Percentiles rank a stretch among this genome's conserved stretches.
Evolutionary conservation across 352 stramenopile genomes (phyloP).

Genomic region (Peronospora belbahrii): DNA sequence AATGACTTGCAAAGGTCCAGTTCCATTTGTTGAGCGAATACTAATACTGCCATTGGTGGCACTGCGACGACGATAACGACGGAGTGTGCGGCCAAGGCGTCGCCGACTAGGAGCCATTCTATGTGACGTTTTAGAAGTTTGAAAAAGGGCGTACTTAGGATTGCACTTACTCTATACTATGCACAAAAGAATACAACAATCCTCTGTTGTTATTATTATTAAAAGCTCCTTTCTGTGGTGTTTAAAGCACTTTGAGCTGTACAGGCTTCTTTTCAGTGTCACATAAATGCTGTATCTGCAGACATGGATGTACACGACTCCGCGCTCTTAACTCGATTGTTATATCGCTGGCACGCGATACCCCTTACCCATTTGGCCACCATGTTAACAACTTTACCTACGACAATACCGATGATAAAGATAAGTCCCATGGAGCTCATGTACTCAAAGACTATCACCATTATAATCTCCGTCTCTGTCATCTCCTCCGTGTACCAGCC

Average conservation of each 20-base stretch:
- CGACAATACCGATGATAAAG: constrained; percentile 57
- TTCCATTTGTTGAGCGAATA: constrained; percentile 10
- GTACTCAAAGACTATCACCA: constrained; percentile 76
- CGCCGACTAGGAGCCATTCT: constrained; percentile 31
- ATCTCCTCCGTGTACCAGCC: constrained; percentile 60
- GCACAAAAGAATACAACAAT: too few species aligned
- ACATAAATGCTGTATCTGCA: too few species aligned
- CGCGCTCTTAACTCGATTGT: too few species aligned
- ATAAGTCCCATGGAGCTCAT: constrained; percentile 69
- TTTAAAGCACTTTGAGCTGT: too few species aligned
- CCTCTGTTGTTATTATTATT: too few species aligned
- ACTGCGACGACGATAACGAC: constrained; percentile 28
- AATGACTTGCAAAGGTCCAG: constrained; percentile 38
- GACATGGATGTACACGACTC: too few species aligned
- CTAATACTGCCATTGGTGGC: constrained; percentile 4
- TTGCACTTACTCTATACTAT: too few species aligned
- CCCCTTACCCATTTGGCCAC: constrained; percentile 28
- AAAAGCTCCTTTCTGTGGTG: too few species aligned
- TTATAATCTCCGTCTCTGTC: constrained; percentile 40
- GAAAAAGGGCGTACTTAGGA: constrained; percentile 25
- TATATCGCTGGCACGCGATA: not conserved
- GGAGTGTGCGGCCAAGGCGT: constrained; percentile 41
- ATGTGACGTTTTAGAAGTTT: constrained; percentile 33
- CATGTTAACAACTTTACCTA: constrained; percentile 47
- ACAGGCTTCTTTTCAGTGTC: not conserved